Base-by-base conservation (phyloP, 1,284 basidiomycete species). In the Heterobasidion annosum region DNA sequence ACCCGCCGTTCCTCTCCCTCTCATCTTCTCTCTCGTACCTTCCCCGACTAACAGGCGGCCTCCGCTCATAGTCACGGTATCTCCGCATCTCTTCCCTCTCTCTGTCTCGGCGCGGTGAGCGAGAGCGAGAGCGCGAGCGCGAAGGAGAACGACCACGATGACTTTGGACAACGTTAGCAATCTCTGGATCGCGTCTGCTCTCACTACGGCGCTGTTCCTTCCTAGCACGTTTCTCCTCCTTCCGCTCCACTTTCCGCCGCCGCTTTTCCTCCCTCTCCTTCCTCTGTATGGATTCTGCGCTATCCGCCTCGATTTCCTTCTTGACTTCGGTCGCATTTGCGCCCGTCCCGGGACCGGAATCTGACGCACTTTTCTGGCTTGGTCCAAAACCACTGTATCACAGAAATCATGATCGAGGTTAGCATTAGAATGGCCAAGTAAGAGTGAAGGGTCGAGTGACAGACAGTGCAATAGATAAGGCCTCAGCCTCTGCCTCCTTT, bases 401-500 rank as follows among this genome's bases (percentile, higher is more conserved):
- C 8, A 50, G 50, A 48, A 40, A 54, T 25, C 43, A 52, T 44
- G 19, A 8, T 19, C 32, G 33, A 50, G 19, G 45, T 46, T 47
- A 44, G 15, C 50, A 34, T 55, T n/a, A 47, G 44, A 42, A 53
- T 52, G 32, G 7, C 34, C 33, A 19, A 19, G 18, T n/a, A 32
- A 25, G 0, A 47, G 9, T 16, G 12, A 19, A 47, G 12, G 9
- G 25, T 18, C n/a, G 54, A 13, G 45, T 34, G 15, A 74, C 85
- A 47, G 68, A 91, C 81, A 96, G 69, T 47, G 90, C 91, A 34
- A 85, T 79, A 19, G 88, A 74, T 54, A 96, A 71, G 0, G 92
- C 93, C 55, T 95, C 91, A 43, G 88, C 90, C 65, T 96, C 93
- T 16, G 85, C 78, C 64, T 92, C 88, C 68, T 95, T 95, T 56